Conservation (phyloP, 129 eudicot species). For the Artemisia argyi region DNA sequence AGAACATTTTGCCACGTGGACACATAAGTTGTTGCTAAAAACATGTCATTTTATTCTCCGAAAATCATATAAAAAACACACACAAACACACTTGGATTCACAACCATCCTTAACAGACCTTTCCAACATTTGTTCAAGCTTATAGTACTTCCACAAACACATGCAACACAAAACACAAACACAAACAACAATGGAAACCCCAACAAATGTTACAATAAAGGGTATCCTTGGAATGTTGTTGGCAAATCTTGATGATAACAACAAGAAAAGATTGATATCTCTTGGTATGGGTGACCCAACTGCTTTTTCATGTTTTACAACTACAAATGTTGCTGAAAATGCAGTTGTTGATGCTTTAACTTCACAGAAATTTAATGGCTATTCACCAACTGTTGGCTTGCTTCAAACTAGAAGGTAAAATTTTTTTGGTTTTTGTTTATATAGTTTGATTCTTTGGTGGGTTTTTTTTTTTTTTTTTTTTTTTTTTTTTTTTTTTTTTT, state of each 20-base stretch:
- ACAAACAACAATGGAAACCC: slow-evolving; percentile 35
- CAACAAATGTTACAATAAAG: slow-evolving; percentile 69
- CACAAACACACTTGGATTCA: too few relatives aligned
- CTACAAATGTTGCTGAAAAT: slow-evolving; percentile 55
- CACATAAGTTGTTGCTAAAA: too few relatives aligned
- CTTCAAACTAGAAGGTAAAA: slow-evolving; percentile 78
- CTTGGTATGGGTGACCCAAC: slow-evolving; percentile 99
- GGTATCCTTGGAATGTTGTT: slow-evolving; percentile 71
- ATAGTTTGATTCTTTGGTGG: background rate
- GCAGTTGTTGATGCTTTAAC: slow-evolving; percentile 57
- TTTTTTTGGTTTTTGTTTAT: background rate
- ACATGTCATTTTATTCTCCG: too few relatives aligned
- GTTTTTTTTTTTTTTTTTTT: too few relatives aligned
- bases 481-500: too few relatives aligned
- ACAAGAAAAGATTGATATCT: slow-evolving; percentile 45
- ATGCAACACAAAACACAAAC: too few relatives aligned
- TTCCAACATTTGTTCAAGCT: background rate
- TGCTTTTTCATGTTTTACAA: slow-evolving; percentile 69
- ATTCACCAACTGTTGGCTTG: slow-evolving; percentile 87
- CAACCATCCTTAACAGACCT: too few relatives aligned
- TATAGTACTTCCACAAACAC: too few relatives aligned
- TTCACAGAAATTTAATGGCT: slow-evolving; percentile 77
- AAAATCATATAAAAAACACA: too few relatives aligned
- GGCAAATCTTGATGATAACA: slow-evolving; percentile 40
- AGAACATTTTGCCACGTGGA: too few relatives aligned